Conservation (phyloP, 306 rosid species). For the Hippophae gyantsensis region DNA sequence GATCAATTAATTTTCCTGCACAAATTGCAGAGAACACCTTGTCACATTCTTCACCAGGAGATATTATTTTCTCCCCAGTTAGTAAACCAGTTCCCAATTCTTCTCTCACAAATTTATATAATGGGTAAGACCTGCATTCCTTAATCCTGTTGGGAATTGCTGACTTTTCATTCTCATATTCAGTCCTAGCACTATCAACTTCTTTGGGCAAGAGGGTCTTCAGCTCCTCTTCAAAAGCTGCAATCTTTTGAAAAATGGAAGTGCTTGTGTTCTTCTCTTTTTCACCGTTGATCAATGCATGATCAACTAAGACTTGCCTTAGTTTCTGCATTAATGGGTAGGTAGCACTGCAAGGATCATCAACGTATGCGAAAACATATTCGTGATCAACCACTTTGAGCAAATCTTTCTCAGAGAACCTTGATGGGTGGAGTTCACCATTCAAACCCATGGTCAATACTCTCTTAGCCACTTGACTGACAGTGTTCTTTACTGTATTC, state of each 20-base stretch:
- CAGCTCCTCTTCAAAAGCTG: conserved; percentile 67
- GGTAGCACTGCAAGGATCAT: conserved; percentile 67
- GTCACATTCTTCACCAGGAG: conserved; percentile 88
- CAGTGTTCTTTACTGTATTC: conserved; percentile 46
- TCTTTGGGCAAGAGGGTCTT: conserved; percentile 58
- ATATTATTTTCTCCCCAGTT: conserved; percentile 63
- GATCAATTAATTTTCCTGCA: conserved; percentile 62
- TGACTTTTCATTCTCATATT: conserved; percentile 55
- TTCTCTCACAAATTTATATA: conserved; percentile 71
- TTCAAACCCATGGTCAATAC: conserved; percentile 44
- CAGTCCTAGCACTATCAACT: conserved; percentile 46
- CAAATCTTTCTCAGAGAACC: conserved; percentile 72
- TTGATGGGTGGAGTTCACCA: conserved; percentile 74
- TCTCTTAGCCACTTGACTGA: conserved; percentile 60
- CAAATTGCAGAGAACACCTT: conserved; percentile 68
- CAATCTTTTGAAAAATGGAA: conserved; percentile 72
- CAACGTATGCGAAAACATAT: conserved; percentile 50
- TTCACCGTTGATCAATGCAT: conserved; percentile 60
- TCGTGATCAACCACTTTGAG: conserved; percentile 70
- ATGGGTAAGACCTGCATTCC: conserved; percentile 76
- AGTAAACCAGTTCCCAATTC: conserved; percentile 48
- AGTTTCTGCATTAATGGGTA: conserved; percentile 76
- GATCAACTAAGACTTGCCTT: conserved; percentile 73
- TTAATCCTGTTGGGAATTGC: conserved; percentile 44
- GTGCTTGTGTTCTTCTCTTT: conserved; percentile 38